Evolutionary conservation across 345 rosid genomes (phyloP), one percentile per base, ranked within the genome.

Genomic region (Firmiana major): DNA sequence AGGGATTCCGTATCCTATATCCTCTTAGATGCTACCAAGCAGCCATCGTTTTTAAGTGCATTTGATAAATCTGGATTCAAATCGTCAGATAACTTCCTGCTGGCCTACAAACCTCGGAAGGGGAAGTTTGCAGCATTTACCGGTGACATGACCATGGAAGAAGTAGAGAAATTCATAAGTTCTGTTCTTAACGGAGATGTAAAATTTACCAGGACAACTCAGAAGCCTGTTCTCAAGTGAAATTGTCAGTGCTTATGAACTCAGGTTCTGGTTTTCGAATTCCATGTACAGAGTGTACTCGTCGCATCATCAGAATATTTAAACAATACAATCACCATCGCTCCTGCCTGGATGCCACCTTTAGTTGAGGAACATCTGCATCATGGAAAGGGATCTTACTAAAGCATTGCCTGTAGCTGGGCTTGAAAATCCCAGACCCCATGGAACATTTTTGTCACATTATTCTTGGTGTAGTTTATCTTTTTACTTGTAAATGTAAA

Each of bases 131-230:
- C 89, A 4, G 81, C 81, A 16, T 84, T 80, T 36, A 73, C 63
- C 0, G 89, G 91, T 0, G 87, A 84, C 51, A 80, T 84, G 81
- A 88, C 73, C 0, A 51, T 78, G n/a, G 94, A 90, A 82, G 89
- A 85, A 79, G 92, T 84, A 5, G 99, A 91, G 85, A 84, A 80
- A 78, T 96, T 96, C 59, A 62, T 91, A 26, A 80, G 89, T 62
- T 90, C 93, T 13, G 93, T 90, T 75, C 85, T 96, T 22, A 92
- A 81, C 28, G 99, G 99, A 43, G 99, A 93, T 7, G n/a, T 89
- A 9, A 79, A 84, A 71, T 93, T 93, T 73, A 80, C 78, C 34
- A 87, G 84, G 83, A 84, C 87, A 7, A 80, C 86, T 49, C 89
- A 84, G 72, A 91, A 87, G 80, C 98, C 97, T 38, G 81, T 82